These are phyloP conservation scores for Boletus pseudopeckii DNA, from an alignment of 768 basidiomycete species.

Conservation along the genomic window DNA sequence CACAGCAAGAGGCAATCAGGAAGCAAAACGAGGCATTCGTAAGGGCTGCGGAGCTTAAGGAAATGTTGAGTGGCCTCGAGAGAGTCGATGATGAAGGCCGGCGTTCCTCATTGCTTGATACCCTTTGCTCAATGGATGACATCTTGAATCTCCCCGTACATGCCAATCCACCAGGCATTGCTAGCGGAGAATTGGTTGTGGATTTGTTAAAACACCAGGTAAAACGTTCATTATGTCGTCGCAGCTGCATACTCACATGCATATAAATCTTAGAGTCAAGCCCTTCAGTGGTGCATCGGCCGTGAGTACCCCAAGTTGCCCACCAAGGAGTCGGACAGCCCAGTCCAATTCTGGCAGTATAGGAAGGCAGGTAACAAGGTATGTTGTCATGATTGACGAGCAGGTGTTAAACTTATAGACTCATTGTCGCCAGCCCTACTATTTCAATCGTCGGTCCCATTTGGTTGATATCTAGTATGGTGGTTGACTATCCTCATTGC, in stretches of 20 bases:
- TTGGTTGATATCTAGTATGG: neutral
- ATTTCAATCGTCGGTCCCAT: conserved; percentile 57
- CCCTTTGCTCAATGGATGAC: conserved; percentile 65
- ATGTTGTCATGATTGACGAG: conserved; percentile 8
- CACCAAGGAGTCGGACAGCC: conserved; percentile 57
- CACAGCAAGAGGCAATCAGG: conserved; percentile 34
- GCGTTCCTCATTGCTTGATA: conserved; percentile 67
- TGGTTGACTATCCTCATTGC: neutral
- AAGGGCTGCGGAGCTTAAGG: conserved; percentile 64
- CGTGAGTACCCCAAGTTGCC: conserved; percentile 79
- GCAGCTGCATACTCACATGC: neutral
- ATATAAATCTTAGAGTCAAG: conserved; percentile 58
- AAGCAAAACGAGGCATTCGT: conserved; percentile 41
- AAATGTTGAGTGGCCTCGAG: conserved; percentile 64
- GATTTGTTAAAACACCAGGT: conserved; percentile 85
- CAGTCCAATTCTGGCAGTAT: conserved; percentile 89
- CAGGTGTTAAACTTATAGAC: neutral
- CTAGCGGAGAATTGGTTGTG: conserved; percentile 62
- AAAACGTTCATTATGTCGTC: neutral
- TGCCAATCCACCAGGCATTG: conserved; percentile 66
- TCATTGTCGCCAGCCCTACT: conserved; percentile 45
- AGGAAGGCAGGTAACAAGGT: conserved; percentile 56
- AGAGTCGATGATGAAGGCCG: conserved; percentile 77
- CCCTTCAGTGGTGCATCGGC: conserved; percentile 80
- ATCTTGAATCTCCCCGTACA: conserved; percentile 68